Percentiles rank a stretch among this genome's conserved stretches.
Evolutionary conservation across 2,329 filamentous ascomycete genomes (phyloP).

Genomic region (Dendryphion nanum): DNA sequence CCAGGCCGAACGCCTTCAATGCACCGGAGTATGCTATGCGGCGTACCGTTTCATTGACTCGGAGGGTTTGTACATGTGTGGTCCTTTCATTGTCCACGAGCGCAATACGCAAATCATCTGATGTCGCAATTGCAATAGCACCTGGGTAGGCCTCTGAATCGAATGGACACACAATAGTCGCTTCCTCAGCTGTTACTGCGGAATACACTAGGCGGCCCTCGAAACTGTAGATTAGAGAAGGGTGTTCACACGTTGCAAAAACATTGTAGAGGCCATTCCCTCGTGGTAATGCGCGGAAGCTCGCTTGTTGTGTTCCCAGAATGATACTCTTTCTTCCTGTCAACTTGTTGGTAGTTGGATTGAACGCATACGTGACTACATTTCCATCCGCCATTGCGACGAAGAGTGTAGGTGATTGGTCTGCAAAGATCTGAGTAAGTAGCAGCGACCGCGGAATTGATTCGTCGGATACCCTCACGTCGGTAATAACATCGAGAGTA

Average conservation of each 20-base stretch:
- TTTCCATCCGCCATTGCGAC: conserved; percentile 91
- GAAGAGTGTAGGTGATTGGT: conserved; percentile 73
- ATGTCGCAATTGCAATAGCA: conserved; percentile 78
- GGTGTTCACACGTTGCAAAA: conserved; percentile 91
- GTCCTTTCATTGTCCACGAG: conserved; percentile 79
- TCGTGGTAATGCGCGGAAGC: conserved; percentile 74
- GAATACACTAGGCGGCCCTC: conserved; percentile 90
- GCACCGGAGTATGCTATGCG: conserved; percentile 80
- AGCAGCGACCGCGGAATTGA: conserved; percentile 82
- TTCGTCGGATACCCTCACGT: conserved; percentile 56
- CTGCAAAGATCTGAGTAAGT: conserved; percentile 70
- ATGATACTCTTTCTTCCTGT: conserved; percentile 77
- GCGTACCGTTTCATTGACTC: conserved; percentile 78
- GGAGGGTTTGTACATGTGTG: conserved; percentile 81
- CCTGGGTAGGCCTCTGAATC: conserved; percentile 77
- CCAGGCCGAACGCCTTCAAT: conserved; percentile 80
- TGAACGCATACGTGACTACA: conserved; percentile 78
- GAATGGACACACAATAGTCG: conserved; percentile 78
- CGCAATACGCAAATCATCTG: conserved; percentile 73
- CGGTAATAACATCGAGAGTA: conserved; percentile 64
- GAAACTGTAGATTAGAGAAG: conserved; percentile 86
- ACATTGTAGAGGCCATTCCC: conserved; percentile 68
- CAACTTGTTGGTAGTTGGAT: conserved; percentile 60
- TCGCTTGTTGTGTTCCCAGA: conserved; percentile 80
- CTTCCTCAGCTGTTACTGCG: conserved; percentile 85